These are phyloP conservation scores for Knufia fluminis DNA, from an alignment of 2,329 filamentous ascomycete species.

Conservation along the genomic window DNA sequence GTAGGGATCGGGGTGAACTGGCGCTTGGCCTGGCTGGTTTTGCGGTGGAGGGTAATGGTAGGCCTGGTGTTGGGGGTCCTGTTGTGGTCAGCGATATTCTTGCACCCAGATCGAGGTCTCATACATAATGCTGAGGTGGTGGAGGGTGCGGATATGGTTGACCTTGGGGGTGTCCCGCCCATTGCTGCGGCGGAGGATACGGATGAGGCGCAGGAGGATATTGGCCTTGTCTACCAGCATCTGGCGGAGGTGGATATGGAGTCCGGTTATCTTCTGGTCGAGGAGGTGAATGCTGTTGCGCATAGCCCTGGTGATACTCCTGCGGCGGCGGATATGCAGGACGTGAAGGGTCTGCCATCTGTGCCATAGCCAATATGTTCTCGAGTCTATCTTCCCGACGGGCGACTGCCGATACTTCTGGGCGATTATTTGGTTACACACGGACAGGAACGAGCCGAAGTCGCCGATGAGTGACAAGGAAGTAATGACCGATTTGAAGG, in stretches of 20 bases:
- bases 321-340: slow-evolving; percentile 21
- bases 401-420: slow-evolving; percentile 7
- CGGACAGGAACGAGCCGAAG: slow-evolving; percentile 19
- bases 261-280: slow-evolving; percentile 18
- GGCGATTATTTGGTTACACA: slow-evolving; percentile 13
- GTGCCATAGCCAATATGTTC: slow-evolving; percentile 19
- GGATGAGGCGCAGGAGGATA: slow-evolving; percentile 30
- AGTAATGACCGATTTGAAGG: slow-evolving; percentile 15
- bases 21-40: slow-evolving; percentile 31
- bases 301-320: slow-evolving; percentile 17
- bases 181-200: slow-evolving; percentile 29
- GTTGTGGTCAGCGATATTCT: slow-evolving; percentile 11
- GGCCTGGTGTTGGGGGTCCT: slow-evolving; percentile 21
- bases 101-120: slow-evolving; percentile 23
- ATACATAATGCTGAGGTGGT: slow-evolving; percentile 30
- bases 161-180: slow-evolving; percentile 20
- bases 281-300: slow-evolving; percentile 18
- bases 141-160: slow-evolving; percentile 19
- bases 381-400: slow-evolving; percentile 13
- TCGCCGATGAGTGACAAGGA: slow-evolving; percentile 17
- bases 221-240: slow-evolving; percentile 38
- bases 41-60: slow-evolving; percentile 30
- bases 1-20: slow-evolving; percentile 31
- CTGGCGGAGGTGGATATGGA: slow-evolving; percentile 23
- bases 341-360: slow-evolving; percentile 20